Evolutionary conservation across 495 filamentous ascomycete species (phyloP), one percentile per base, ranked within the genome.

Genomic region (Penicillium bialowiezense): DNA sequence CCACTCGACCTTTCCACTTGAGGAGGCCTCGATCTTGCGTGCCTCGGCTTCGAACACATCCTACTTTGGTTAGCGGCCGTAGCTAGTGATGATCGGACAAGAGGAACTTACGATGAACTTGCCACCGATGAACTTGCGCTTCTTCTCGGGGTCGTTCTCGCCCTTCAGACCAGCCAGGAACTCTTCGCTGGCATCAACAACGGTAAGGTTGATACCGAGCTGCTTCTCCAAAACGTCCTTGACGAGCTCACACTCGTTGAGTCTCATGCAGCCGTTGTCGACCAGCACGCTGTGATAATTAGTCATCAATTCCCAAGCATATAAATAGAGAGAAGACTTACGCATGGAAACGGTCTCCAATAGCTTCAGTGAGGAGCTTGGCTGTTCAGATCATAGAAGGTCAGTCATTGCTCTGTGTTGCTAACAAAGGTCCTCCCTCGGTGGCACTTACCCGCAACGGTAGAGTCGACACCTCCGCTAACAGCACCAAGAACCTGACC

Each of bases 111-210:
- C n/a, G n/a, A n/a, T n/a, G n/a, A n/a, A n/a, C n/a, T n/a, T n/a
- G n/a, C n/a, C n/a, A n/a, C 90, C 92, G 59, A 98, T 97, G 58
- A 97, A 82, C 70, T 91, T 96, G 31, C 91, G 80, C 78, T 98
- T 98, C 69, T 84, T 79, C 70, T 97, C 92, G 0, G 93, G 93
- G 33, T 96, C 88, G 0, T 57, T 57, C 31, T 93, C 80, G 20
- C 89, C 91, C 65, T 84, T 84, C 7, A 98, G 77, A 13, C 82
- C 73, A 7, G 63, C 68, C 17, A 97, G 67, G 74, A 97, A 97
- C 13, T 74, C 71, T 54, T 91, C 73, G 14, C 80, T 74, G 9
- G 85, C 92, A 59, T 98, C 88, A 5, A 93, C 80, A 36, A 98
- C 86, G 0, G 89, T 95, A 12, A 98, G 74, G 64, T 95, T 90